Base-by-base conservation (phyloP, 768 basidiomycete species). In the Sutorius australiensis region DNA sequence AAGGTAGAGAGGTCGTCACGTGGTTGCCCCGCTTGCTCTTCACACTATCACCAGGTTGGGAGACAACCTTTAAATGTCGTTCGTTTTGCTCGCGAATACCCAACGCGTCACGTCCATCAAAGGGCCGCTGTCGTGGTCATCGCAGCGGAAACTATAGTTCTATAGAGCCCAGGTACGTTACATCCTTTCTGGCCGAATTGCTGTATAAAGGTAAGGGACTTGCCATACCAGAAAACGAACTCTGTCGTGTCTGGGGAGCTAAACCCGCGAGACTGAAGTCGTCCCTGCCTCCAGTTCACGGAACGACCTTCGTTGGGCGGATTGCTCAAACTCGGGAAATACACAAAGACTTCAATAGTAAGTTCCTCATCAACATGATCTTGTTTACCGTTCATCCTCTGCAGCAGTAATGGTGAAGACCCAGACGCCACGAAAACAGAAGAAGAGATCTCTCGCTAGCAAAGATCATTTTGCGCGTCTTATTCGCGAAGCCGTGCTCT, bases 391-490 rank as follows among this genome's bases (percentile, higher is more conserved):
- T 46, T 51, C 42, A 60, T 30, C 38, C 31, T 42, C n/a, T 33
- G 6, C 31, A 53, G 50, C 39, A 16, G 61, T 58, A 16, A 61
- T 58, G 56, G 56, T 24, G 9, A 65, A 59, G 39, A 52, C 42
- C 10, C 63, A 46, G 34, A 51, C 53, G 5, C 46, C 61, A 50
- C 64, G 64, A 39, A 66, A 59, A 54, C 64, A 61, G 21, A 65
- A 59, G 53, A 62, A 61, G 32, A 58, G 39, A 45, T 63, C 64
- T 34, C 53, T 63, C 38, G 59, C 64, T 8, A 51, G 56, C 44
- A 66, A 55, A 49, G 59, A 56, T 17, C 64, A 61, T 40, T 58
- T 65, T 30, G 50, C 58, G 37, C 62, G 64, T 53, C 45, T 65
- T 24, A 56, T 65, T 28, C 60, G 65, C 28, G 61, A 59, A 51